Base-by-base conservation (phyloP, 306 rosid species). In the Boehmeria nivea region DNA sequence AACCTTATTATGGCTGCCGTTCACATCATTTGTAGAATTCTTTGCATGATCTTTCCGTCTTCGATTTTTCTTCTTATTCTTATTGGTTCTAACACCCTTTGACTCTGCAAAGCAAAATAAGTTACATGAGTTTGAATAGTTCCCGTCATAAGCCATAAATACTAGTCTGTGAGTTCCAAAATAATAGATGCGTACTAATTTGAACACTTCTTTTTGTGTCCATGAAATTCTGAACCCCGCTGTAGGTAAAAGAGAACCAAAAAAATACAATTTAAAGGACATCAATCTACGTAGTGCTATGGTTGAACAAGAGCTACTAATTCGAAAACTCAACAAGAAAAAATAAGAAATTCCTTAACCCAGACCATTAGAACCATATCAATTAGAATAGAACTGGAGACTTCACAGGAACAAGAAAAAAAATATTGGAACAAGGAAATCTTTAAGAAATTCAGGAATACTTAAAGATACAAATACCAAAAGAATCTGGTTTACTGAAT, bases 61-160 rank as follows among this genome's bases (percentile, higher is more conserved):
- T 37, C 95, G 83, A 63, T 81, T 83, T 78, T 85, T 85, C 84
- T 86, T 89, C 75, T 83, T 89, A 65, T 67, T 85, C 71, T 83
- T 89, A 66, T 59, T 80, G 54, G 78, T 53, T 70, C 77, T 70
- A 33, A 66, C 65, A 21, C 76, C 87, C 65, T 78, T 89, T 47
- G 78, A 59, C 57, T 81, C 95, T 89, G 87, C 36, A 71, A 27
- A 71, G 40, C 57, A 59, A 37, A 80, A 39, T 63, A 67, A 18
- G 51, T 25, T 36, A 60, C 27, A 14, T 20, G 20, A 31, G 50
- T 3, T 31, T 9, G 9, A 4, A 31, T 31, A 10, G 36, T 31
- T 4, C 36, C 9, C 36, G 9, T 4, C 34, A 28, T 28, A 38
- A 12, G 34, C n/a, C 42, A 40, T 25, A 14, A 39, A 28, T 28